phyloP scores from a whole-genome alignment of 768 basidiomycete species.

The Collybia sp. region DNA sequence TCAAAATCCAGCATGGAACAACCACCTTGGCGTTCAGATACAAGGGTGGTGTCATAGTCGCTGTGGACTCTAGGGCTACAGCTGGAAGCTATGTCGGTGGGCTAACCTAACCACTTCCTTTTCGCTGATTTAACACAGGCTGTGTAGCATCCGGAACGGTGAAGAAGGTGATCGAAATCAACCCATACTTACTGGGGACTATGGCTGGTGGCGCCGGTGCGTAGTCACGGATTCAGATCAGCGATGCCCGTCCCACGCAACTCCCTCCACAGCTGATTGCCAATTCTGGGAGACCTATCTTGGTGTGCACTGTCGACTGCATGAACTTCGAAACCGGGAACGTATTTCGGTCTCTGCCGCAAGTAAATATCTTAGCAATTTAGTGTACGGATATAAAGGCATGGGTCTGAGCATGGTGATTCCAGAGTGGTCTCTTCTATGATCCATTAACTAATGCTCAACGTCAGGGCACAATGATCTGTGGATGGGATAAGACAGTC shows the following conservation, averaged over 20 bases:
- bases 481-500: conserved; percentile 99
- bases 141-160: conserved; percentile 87
- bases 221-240: conserved; percentile 16
- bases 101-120: conserved; percentile 14
- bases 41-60: conserved; percentile 96
- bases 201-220: conserved; percentile 99
- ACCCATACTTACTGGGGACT: conserved; percentile 96
- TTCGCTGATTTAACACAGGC: conserved; percentile 1
- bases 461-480: conserved; percentile 94
- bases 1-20: conserved; percentile 98
- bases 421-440: not conserved
- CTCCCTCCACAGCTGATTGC: conserved; percentile 66
- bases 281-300: conserved; percentile 99
- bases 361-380: conserved; percentile 94
- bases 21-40: conserved; percentile 97
- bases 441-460: conserved; percentile 1
- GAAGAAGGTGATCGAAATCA: conserved; percentile 99
- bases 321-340: conserved; percentile 94
- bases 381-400: conserved; percentile 97
- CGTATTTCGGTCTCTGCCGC: conserved; percentile 99
- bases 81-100: conserved; percentile 95
- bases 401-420: conserved; percentile 98
- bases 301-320: conserved; percentile 94
- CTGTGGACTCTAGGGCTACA: conserved; percentile 97
- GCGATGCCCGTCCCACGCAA: conserved; percentile 2